These are phyloP conservation scores for Phalaenopsis aphrodite DNA, from an alignment of 106 monocot genomes.

Conservation along the genomic window DNA sequence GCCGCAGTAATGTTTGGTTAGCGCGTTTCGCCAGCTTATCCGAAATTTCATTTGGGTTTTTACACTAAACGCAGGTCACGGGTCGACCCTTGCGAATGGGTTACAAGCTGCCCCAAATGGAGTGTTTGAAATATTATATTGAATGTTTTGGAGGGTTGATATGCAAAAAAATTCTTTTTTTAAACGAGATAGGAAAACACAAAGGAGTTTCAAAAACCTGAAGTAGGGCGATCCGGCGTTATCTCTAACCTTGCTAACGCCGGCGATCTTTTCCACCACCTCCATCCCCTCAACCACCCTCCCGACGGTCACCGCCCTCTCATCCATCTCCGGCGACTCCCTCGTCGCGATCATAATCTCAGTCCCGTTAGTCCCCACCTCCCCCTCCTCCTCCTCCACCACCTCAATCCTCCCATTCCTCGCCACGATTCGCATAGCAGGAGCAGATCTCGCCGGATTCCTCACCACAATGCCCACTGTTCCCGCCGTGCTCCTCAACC, in stretches of 20 bases:
- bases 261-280: conserved; percentile 37
- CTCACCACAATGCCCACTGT: conserved; percentile 44
- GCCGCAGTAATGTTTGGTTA: no score
- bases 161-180: no score
- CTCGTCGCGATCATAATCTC: conserved; percentile 47
- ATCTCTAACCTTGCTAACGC: conserved; percentile 44
- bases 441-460: conserved; percentile 30
- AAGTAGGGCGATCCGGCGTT: conserved; percentile 60
- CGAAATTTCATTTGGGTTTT: no score
- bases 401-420: conserved; percentile 42
- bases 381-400: conserved; percentile 43
- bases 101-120: no score
- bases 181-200: not conserved
- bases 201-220: conserved; percentile 16
- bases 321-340: conserved; percentile 47
- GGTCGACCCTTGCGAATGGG: no score
- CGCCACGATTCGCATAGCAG: conserved; percentile 41
- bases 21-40: no score
- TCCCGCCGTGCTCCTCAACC: conserved; percentile 29
- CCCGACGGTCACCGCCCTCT: conserved; percentile 34
- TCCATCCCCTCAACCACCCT: conserved; percentile 45
- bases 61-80: no score
- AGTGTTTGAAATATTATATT: no score
- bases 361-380: conserved; percentile 44
- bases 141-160: no score